Percentiles rank a stretch among this genome's conserved stretches.
Evolutionary conservation across 306 rosid species (phyloP).

Genomic region (Cicer arietinum): DNA sequence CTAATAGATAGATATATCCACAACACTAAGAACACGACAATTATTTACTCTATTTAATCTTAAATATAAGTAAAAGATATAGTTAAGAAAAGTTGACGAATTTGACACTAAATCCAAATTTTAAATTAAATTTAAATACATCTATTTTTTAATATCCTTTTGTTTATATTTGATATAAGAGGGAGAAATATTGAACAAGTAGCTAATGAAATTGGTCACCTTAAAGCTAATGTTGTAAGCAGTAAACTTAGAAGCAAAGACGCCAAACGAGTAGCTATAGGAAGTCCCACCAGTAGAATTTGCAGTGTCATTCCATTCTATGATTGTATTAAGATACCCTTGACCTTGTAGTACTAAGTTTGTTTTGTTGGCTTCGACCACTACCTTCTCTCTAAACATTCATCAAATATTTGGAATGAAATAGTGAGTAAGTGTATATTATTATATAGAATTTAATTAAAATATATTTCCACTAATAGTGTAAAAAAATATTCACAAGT

Average conservation of each 20-base stretch:
- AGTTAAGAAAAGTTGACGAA: no score
- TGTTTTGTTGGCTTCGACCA: conserved; percentile 64
- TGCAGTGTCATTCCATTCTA: conserved; percentile 85
- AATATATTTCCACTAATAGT: background rate
- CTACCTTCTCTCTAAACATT: conserved; percentile 70
- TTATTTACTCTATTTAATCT: no score
- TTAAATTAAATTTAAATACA: no score
- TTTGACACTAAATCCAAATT: no score
- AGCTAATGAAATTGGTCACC: conserved; percentile 45
- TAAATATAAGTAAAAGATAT: no score
- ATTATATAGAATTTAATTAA: background rate
- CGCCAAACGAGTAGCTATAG: conserved; percentile 62
- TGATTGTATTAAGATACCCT: conserved; percentile 67
- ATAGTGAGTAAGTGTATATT: background rate
- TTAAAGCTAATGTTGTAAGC: conserved; percentile 83
- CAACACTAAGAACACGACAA: background rate
- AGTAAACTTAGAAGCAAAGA: conserved; percentile 68
- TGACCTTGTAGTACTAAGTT: conserved; percentile 77
- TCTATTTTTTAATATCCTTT: no score
- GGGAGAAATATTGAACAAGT: background rate
- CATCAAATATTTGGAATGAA: conserved; percentile 27
- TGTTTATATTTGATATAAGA: no score
- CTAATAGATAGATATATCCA: no score
- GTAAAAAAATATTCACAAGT: background rate
- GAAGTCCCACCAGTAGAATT: conserved; percentile 79